These are phyloP conservation scores for Echium plantagineum DNA, from an alignment of 257 asterid species.

Conservation along the genomic window DNA sequence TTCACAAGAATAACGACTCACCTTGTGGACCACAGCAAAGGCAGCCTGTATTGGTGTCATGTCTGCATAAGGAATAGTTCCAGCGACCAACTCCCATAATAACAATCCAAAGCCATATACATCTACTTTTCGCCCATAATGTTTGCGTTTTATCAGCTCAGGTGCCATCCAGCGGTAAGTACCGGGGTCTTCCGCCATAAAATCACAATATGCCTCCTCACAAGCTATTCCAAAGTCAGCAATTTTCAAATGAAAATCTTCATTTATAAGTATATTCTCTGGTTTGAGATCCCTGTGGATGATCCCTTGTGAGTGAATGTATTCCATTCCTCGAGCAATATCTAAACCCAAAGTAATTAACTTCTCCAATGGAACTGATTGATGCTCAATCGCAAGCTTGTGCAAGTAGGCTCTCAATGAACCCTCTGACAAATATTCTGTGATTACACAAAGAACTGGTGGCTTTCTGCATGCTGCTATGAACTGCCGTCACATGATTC, in stretches of 20 bases:
- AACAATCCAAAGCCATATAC: too few species aligned
- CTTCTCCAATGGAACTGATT: constrained; percentile 35
- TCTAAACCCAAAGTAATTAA: constrained; percentile 24
- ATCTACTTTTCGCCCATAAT: too few species aligned
- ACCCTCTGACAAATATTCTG: constrained; percentile 59
- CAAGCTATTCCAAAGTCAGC: constrained; percentile 79
- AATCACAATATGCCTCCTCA: constrained; percentile 56
- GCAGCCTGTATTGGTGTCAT: too few species aligned
- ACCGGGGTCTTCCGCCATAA: constrained; percentile 60
- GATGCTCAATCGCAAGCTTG: constrained; percentile 39
- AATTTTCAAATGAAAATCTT: constrained; percentile 45
- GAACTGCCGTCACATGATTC: constrained; percentile 27
- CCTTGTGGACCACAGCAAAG: too few species aligned
- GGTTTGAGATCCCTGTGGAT: constrained; percentile 73
- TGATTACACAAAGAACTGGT: constrained; percentile 46
- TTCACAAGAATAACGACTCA: too few species aligned
- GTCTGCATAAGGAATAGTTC: too few species aligned
- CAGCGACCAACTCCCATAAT: too few species aligned
- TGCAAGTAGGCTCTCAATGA: constrained; percentile 55
- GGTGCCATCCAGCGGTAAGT: constrained; percentile 37
- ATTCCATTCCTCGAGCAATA: too few species aligned
- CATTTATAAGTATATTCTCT: constrained; percentile 47
- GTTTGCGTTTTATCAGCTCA: too few species aligned
- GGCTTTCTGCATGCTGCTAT: constrained; percentile 48
- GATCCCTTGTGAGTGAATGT: too few species aligned